A percentile compares a stretch with the other conserved stretches of the same genome.
Conservation (phyloP, 2,329 filamentous ascomycete species). For the Onygenales sp. region DNA sequence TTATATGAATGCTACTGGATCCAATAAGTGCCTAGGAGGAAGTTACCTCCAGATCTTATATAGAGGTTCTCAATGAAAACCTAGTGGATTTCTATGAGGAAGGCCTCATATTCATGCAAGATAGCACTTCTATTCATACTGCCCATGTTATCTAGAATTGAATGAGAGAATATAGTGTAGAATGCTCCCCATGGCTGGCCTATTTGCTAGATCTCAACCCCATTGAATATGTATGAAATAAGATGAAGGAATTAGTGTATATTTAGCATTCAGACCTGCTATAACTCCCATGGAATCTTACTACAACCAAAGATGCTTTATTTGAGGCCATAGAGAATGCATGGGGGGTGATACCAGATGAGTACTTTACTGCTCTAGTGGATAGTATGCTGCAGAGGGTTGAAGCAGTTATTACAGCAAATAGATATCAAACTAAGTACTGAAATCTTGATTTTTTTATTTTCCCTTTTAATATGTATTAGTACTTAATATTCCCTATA, state of each 20-base stretch:
- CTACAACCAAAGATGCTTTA: not conserved
- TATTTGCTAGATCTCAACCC: conserved; percentile 17
- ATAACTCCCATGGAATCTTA: not conserved
- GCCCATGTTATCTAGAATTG: not conserved
- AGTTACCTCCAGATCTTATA: not conserved
- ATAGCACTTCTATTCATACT: not conserved
- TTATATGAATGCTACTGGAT: not conserved
- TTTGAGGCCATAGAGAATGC: not conserved
- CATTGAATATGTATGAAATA: conserved; percentile 15
- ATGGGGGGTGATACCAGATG: not conserved
- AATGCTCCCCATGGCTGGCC: conserved; percentile 4
- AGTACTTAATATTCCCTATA: conserved; percentile 1
- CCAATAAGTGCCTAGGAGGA: not conserved
- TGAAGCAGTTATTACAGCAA: not conserved
- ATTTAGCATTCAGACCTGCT: not conserved
- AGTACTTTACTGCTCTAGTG: not conserved
- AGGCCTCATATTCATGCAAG: not conserved
- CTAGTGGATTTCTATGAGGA: not conserved
- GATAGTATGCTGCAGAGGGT: not conserved
- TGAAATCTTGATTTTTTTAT: not conserved
- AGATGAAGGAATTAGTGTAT: conserved; percentile 10
- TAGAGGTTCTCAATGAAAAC: not conserved
- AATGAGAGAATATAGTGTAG: not conserved
- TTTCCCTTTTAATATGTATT: not conserved
- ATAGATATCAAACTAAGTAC: conserved; percentile 3